A percentile compares a stretch with the other conserved stretches of the same genome.
These are phyloP conservation scores for Globisporangium barbulae DNA, from an alignment of 352 stramenopile species.

Conservation along the genomic window DNA sequence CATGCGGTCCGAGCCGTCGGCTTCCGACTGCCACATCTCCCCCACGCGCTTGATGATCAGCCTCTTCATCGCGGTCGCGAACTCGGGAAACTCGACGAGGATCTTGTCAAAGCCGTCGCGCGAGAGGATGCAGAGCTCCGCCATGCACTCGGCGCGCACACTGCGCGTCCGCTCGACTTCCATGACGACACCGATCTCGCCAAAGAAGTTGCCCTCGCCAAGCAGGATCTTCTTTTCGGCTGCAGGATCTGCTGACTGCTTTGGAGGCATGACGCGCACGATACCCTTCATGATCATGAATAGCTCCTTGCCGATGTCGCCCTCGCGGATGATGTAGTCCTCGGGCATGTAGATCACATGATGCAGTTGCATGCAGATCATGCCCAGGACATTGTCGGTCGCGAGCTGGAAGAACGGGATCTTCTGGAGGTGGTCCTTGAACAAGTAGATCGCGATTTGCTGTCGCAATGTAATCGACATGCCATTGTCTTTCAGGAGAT, in stretches of 20 bases:
- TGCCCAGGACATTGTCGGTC: slow-evolving; percentile 53
- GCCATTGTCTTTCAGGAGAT: slow-evolving; percentile 52
- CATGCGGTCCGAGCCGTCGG: slow-evolving; percentile 32
- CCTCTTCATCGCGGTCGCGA: slow-evolving; percentile 65
- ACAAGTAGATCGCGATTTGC: slow-evolving; percentile 67
- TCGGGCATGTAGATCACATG: slow-evolving; percentile 68
- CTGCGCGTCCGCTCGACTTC: slow-evolving; percentile 61
- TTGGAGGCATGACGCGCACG: slow-evolving; percentile 49
- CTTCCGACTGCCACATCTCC: slow-evolving; percentile 46
- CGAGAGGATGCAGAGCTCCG: slow-evolving; percentile 60
- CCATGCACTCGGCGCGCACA: slow-evolving; percentile 61
- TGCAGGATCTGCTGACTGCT: slow-evolving; percentile 22
- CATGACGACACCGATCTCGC: slow-evolving; percentile 65
- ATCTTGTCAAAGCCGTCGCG: slow-evolving; percentile 68
- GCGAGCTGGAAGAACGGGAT: slow-evolving; percentile 71
- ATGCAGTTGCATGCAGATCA: slow-evolving; percentile 69
- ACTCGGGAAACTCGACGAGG: slow-evolving; percentile 64
- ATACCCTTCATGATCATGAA: slow-evolving; percentile 78
- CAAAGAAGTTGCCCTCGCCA: slow-evolving; percentile 63
- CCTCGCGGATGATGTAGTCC: slow-evolving; percentile 60
- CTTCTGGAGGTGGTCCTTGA: slow-evolving; percentile 67
- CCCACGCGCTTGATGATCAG: slow-evolving; percentile 67
- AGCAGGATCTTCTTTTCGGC: slow-evolving; percentile 48
- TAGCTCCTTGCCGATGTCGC: slow-evolving; percentile 62
- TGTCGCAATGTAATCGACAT: slow-evolving; percentile 55